Evolutionary conservation across 331 rosid genomes (phyloP), one percentile per base, ranked within the genome.

Genomic region (Quercus tomentella): DNA sequence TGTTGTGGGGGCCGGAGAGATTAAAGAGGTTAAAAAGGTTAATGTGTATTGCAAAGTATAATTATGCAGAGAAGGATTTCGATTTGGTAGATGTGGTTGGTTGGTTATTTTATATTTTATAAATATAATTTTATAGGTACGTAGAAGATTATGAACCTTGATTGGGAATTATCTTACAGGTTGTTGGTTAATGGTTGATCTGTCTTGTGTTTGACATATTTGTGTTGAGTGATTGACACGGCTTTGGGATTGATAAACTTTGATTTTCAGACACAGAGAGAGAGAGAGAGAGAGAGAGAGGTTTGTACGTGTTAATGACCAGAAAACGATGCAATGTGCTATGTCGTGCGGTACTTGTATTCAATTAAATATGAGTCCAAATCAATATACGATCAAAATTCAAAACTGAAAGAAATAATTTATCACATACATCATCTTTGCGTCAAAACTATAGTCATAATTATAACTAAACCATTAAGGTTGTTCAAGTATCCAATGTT

Each of bases 161-260:
- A 23, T 56, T 31, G 55, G 79, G 71, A 51, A 77, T 35, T 74
- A 56, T 16, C 57, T 61, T 70, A 61, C 12, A n/a, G 85, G 86
- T 55, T 75, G 83, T 67, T 73, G 76, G 57, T 73, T 80, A 77
- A 81, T 83, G 78, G 75, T 75, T 82, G 80, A 85, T 82, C 80
- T 58, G 80, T 78, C 78, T 56, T 45, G 58, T 17, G 52, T 83
- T 84, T 89, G 93, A 87, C 84, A 84, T 52, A 76, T 80, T 30
- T 72, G 70, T 75, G 86, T 74, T 73, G 84, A 82, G 97, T 80
- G 81, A 82, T 81, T 79, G 80, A 66, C 84, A 86, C 86, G 86
- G 89, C 92, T 81, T 85, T 76, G 82, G 80, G 82, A 85, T 89
- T 57, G 85, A 79, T 73, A 77, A 77, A 71, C 80, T 81, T 69